Conservation (phyloP, 495 filamentous ascomycete species). For the Saxispiralis lemnorum region DNA sequence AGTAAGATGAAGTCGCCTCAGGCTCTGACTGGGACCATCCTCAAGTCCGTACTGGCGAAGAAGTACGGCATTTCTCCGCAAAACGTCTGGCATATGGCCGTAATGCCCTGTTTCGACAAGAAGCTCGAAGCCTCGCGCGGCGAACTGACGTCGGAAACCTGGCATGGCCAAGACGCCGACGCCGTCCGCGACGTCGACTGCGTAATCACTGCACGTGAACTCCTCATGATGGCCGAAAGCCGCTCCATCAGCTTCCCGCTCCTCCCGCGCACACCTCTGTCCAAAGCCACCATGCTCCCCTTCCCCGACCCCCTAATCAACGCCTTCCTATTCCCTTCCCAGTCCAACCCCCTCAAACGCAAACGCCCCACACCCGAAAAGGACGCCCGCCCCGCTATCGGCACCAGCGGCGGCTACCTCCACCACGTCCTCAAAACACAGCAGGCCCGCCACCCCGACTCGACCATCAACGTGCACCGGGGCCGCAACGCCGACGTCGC, state of each 20-base stretch:
- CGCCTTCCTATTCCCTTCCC: conserved; percentile 42
- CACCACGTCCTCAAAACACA: conserved; percentile 60
- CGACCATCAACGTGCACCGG: conserved; percentile 45
- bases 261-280: conserved; percentile 40
- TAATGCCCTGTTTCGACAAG: conserved; percentile 99
- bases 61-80: conserved; percentile 52
- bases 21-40: conserved; percentile 69
- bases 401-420: conserved; percentile 80
- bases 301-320: conserved; percentile 58
- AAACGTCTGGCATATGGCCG: conserved; percentile 77
- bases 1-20: conserved; percentile 87
- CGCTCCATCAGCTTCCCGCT: conserved; percentile 54
- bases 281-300: conserved; percentile 19
- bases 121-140: conserved; percentile 89
- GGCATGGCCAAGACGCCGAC: conserved; percentile 32
- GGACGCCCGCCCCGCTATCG: conserved; percentile 22
- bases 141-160: conserved; percentile 70
- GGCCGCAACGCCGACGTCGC: conserved; percentile 82
- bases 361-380: conserved; percentile 19
- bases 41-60: conserved; percentile 68
- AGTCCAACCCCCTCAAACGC: conserved; percentile 15
- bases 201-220: conserved; percentile 86
- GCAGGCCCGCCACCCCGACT: conserved; percentile 48
- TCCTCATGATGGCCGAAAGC: conserved; percentile 70
- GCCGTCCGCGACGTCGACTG: conserved; percentile 83